These are phyloP conservation scores for Fusarium sp. DNA, from an alignment of 2,329 filamentous ascomycete species.

Conservation along the genomic window DNA sequence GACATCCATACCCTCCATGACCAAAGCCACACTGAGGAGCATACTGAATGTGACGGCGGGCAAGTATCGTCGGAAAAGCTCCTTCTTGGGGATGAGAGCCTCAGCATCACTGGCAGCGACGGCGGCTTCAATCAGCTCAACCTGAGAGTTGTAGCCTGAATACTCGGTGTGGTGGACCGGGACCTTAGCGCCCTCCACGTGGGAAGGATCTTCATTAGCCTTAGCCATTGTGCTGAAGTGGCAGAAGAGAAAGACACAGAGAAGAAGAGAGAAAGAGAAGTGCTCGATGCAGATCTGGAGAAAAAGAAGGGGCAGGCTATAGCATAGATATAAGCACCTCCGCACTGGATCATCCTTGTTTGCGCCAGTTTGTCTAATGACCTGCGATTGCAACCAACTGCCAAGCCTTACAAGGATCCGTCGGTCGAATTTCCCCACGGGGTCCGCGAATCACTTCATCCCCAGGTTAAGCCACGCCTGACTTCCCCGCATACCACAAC, in stretches of 20 bases:
- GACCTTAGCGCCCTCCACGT: slow-evolving; percentile 33
- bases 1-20: slow-evolving; percentile 61
- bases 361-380: background rate
- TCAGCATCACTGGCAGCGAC: slow-evolving; percentile 52
- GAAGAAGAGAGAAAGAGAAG: background rate
- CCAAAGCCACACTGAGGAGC: slow-evolving; percentile 53
- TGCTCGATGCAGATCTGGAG: slow-evolving; percentile 37
- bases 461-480: slow-evolving; percentile 11
- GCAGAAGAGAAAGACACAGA: background rate
- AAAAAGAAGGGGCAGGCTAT: slow-evolving; percentile 9
- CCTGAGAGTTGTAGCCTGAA: slow-evolving; percentile 43
- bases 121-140: slow-evolving; percentile 55
- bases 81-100: slow-evolving; percentile 49
- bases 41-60: slow-evolving; percentile 51
- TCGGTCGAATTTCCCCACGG: slow-evolving; percentile 38
- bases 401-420: slow-evolving; percentile 24
- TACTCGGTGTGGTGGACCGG: slow-evolving; percentile 47
- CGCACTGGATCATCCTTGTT: slow-evolving; percentile 11
- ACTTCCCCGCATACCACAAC: slow-evolving; percentile 26
- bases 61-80: slow-evolving; percentile 52
- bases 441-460: slow-evolving; percentile 34
- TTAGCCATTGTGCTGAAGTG: slow-evolving; percentile 24
- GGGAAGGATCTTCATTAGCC: slow-evolving; percentile 24
- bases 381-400: background rate
- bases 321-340: slow-evolving; percentile 31